Conservation (phyloP, 345 rosid species). For the Odontarrhena argentea region DNA sequence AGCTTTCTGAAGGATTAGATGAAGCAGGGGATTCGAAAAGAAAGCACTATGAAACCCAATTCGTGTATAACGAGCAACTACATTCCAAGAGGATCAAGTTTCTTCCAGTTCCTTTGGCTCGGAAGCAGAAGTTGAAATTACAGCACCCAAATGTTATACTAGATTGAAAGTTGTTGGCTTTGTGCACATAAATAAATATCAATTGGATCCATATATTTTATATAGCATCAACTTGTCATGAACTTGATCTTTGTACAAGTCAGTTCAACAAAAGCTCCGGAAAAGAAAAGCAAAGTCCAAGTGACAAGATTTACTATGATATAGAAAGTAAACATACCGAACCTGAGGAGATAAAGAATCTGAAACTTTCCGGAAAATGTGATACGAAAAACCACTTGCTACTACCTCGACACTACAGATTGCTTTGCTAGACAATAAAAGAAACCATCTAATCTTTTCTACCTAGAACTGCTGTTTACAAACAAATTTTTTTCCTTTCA, state of each 20-base stretch:
- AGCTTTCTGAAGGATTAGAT: slow-evolving; percentile 16
- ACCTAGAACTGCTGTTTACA: slow-evolving; percentile 44
- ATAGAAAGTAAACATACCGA: slow-evolving; percentile 30
- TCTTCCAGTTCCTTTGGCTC: slow-evolving; percentile 19
- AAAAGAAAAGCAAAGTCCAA: neutral
- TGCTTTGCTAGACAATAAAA: slow-evolving; percentile 15
- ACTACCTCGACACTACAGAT: slow-evolving; percentile 37
- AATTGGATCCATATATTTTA: slow-evolving; percentile 20
- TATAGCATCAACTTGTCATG: slow-evolving; percentile 18
- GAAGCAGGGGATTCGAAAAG: slow-evolving; percentile 23
- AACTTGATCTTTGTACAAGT: slow-evolving; percentile 25
- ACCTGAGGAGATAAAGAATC: slow-evolving; percentile 24
- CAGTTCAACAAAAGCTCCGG: slow-evolving; percentile 18
- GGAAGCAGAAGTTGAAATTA: slow-evolving; percentile 4
- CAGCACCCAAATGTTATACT: neutral
- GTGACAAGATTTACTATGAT: slow-evolving; percentile 36
- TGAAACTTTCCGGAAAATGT: slow-evolving; percentile 14
- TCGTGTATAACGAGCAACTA: slow-evolving; percentile 26
- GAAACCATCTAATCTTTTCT: slow-evolving; percentile 25
- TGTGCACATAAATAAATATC: neutral
- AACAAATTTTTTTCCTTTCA: slow-evolving; percentile 25
- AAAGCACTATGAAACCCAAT: slow-evolving; percentile 5
- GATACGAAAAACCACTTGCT: slow-evolving; percentile 26
- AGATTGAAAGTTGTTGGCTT: slow-evolving; percentile 19
- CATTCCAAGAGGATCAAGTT: slow-evolving; percentile 31